Percentiles rank a stretch among this genome's conserved stretches.
Conservation (phyloP, 2,329 filamentous ascomycete species). For the Xylariomycetidae sp. region DNA sequence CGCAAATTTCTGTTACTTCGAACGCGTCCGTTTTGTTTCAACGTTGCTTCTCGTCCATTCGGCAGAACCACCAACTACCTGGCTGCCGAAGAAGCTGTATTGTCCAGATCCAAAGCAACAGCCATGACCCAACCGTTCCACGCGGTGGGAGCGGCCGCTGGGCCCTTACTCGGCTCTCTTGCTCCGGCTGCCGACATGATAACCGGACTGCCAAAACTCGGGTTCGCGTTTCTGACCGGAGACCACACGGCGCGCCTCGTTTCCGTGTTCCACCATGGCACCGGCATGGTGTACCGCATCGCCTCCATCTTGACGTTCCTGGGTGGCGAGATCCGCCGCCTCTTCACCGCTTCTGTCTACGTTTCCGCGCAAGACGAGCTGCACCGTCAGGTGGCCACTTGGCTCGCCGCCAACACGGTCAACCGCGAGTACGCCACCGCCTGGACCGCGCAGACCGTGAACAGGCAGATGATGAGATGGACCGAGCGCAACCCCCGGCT, state of each 20-base stretch:
- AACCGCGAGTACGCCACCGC: too few species aligned
- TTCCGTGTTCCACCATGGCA: constrained; percentile 1
- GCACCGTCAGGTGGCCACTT: constrained; percentile 6
- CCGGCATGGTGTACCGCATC: constrained; percentile 1
- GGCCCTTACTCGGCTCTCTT: neutral
- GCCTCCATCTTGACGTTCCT: constrained; percentile 1
- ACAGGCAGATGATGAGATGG: too few species aligned
- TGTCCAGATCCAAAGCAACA: neutral
- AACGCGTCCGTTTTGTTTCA: too few species aligned
- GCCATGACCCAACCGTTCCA: constrained; percentile 8
- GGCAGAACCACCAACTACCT: too few species aligned
- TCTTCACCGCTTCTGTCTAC: constrained; percentile 8
- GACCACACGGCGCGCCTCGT: neutral
- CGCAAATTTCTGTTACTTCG: too few species aligned
- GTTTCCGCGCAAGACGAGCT: constrained; percentile 4
- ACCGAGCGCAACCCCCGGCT: too few species aligned
- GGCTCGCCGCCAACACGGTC: too few species aligned
- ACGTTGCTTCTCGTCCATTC: too few species aligned
- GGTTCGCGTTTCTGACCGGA: neutral
- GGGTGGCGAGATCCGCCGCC: constrained; percentile 3
- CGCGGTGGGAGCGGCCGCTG: constrained; percentile 3
- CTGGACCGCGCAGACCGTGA: too few species aligned
- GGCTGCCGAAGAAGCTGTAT: too few species aligned
- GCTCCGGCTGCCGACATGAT: constrained; percentile 1
- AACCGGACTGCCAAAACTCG: constrained; percentile 1